Conservation (phyloP, 2,329 filamentous ascomycete genomes). For the Cladophialophora psammophila region DNA sequence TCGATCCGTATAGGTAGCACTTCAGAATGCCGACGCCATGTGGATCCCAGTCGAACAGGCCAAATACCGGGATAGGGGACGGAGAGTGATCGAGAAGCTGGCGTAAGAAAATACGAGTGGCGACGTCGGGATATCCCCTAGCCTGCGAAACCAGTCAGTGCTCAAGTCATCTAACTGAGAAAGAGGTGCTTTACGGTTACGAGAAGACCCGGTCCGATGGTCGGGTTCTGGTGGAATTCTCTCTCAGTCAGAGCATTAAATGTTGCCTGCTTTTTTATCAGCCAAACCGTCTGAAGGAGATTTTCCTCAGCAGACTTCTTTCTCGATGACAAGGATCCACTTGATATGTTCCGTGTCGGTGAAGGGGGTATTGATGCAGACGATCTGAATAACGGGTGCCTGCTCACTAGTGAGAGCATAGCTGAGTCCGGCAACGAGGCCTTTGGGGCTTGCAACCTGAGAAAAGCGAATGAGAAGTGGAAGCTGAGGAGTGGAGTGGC, state of each 20-base stretch:
- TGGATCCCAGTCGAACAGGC: slow-evolving; percentile 67
- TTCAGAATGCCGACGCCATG: slow-evolving; percentile 69
- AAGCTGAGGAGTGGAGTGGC: neutral
- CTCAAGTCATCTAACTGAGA: neutral
- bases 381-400: slow-evolving; percentile 25
- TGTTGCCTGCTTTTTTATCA: slow-evolving; percentile 56
- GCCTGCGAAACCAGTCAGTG: slow-evolving; percentile 51
- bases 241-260: slow-evolving; percentile 64
- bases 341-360: slow-evolving; percentile 49
- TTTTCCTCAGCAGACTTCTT: slow-evolving; percentile 59
- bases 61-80: slow-evolving; percentile 54
- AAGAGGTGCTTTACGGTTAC: slow-evolving; percentile 58
- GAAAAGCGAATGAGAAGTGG: slow-evolving; percentile 4
- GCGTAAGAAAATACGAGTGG: slow-evolving; percentile 62
- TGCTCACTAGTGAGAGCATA: neutral
- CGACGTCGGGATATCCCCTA: slow-evolving; percentile 70
- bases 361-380: slow-evolving; percentile 12
- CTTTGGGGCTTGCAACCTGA: slow-evolving; percentile 55
- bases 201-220: slow-evolving; percentile 58
- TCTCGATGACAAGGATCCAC: slow-evolving; percentile 70
- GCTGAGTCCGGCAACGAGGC: slow-evolving; percentile 48
- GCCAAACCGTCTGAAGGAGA: slow-evolving; percentile 4
- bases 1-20: slow-evolving; percentile 69
- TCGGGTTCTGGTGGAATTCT: slow-evolving; percentile 52
- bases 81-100: slow-evolving; percentile 46